Percentiles rank a stretch among this genome's conserved stretches.
Conservation (phyloP, 1,139 yeast species). For the Candida sp. region DNA sequence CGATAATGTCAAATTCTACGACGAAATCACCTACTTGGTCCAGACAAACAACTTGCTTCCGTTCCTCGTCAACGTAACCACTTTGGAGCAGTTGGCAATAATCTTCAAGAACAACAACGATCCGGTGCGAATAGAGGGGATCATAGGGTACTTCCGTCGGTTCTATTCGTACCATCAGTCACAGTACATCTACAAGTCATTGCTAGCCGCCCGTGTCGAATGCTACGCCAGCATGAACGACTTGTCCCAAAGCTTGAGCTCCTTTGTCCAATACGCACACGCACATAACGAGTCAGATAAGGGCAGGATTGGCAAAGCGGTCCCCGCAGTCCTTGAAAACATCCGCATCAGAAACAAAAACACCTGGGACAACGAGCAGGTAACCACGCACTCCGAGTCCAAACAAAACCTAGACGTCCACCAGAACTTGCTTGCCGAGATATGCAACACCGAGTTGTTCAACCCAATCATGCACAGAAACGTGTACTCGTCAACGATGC, state of each 20-base stretch:
- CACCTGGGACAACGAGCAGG: constrained; percentile 18
- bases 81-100: constrained; percentile 27
- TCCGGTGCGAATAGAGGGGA: constrained; percentile 30
- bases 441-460: constrained; percentile 18
- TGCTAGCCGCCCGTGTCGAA: constrained; percentile 35
- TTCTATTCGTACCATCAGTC: constrained; percentile 33
- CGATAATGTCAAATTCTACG: constrained; percentile 26
- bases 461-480: constrained; percentile 34
- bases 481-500: constrained; percentile 21
- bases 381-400: constrained; percentile 3
- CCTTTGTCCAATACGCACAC: constrained; percentile 25
- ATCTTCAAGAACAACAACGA: constrained; percentile 34
- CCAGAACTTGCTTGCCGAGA: constrained; percentile 17
- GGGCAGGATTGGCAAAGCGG: constrained; percentile 3
- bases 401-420: constrained; percentile 20
- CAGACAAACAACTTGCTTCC: constrained; percentile 29
- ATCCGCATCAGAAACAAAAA: constrained; percentile 30
- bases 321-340: constrained; percentile 9
- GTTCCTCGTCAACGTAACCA: constrained; percentile 32
- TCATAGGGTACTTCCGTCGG: constrained; percentile 38
- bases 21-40: constrained; percentile 19
- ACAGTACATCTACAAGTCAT: constrained; percentile 30
- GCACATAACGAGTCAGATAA: constrained; percentile 12
- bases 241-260: constrained; percentile 25
- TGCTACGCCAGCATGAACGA: constrained; percentile 29